phyloP scores from a whole-genome alignment of 352 stramenopile genomes.

The Pythium rishiriense region DNA sequence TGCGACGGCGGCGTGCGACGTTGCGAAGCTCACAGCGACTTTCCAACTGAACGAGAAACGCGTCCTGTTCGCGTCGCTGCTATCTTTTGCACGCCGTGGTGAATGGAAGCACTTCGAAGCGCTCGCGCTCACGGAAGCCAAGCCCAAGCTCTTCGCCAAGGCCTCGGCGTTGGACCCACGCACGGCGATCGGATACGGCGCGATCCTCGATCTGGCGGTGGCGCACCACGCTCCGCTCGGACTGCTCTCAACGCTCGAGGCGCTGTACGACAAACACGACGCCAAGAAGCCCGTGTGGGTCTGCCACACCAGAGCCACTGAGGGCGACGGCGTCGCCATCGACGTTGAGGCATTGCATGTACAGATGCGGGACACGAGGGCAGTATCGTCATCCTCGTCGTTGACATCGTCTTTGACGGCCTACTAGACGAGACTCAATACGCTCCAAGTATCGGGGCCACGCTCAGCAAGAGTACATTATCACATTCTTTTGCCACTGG shows the following conservation, averaged over 20 bases:
- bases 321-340: slow-evolving; percentile 5
- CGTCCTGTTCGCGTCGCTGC: slow-evolving; percentile 51
- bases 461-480: background rate
- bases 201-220: slow-evolving; percentile 66
- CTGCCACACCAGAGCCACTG: slow-evolving; percentile 30
- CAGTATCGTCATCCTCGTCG: background rate
- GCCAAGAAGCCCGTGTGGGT: slow-evolving; percentile 48
- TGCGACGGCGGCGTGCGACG: background rate
- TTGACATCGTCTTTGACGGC: background rate
- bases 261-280: slow-evolving; percentile 54
- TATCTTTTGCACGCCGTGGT: slow-evolving; percentile 41
- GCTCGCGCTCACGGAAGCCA: slow-evolving; percentile 40
- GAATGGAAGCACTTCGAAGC: slow-evolving; percentile 61
- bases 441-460: too few species aligned
- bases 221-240: slow-evolving; percentile 43
- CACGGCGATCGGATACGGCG: slow-evolving; percentile 60
- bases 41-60: slow-evolving; percentile 57
- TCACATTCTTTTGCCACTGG: background rate
- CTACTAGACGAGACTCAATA: too few species aligned
- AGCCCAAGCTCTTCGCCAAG: slow-evolving; percentile 38
- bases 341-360: background rate
- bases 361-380: background rate
- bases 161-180: slow-evolving; percentile 29
- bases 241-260: slow-evolving; percentile 47
- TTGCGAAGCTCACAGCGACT: slow-evolving; percentile 34